These are phyloP conservation scores for Silybum marianum DNA, from an alignment of 129 eudicot species.

Conservation along the genomic window DNA sequence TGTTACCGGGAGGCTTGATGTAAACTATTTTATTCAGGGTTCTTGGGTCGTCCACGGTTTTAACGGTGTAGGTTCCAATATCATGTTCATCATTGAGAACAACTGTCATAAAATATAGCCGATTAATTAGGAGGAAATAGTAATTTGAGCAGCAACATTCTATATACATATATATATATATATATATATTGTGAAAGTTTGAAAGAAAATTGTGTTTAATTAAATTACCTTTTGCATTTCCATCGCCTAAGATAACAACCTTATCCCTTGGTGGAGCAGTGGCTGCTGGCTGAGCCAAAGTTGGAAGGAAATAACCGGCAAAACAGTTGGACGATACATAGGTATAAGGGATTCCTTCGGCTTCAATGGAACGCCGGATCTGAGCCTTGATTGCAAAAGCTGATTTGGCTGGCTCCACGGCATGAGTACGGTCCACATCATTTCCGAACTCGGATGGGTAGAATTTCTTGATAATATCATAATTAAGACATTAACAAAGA, in stretches of 20 bases:
- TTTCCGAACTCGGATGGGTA: constrained; percentile 54
- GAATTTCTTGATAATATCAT: constrained; percentile 34
- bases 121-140: constrained; percentile 5
- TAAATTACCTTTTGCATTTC: constrained; percentile 47
- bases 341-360: constrained; percentile 46
- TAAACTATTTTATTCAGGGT: constrained; percentile 51
- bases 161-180: too few relatives aligned
- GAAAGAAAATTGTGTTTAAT: neutral
- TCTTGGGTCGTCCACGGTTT: constrained; percentile 53
- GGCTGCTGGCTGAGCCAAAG: constrained; percentile 41
- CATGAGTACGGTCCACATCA: constrained; percentile 46
- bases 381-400: constrained; percentile 35
- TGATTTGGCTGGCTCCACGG: constrained; percentile 51
- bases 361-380: constrained; percentile 48
- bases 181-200: neutral
- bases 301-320: constrained; percentile 46
- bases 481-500: neutral
- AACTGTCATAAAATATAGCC: constrained; percentile 14
- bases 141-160: neutral
- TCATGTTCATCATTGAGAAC: constrained; percentile 51
- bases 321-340: constrained; percentile 41
- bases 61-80: constrained; percentile 46
- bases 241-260: constrained; percentile 50
- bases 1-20: constrained; percentile 42
- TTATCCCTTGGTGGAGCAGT: constrained; percentile 54